phyloP scores from a whole-genome alignment of 305 asterid genomes.

The Fraxinus latifolia region DNA sequence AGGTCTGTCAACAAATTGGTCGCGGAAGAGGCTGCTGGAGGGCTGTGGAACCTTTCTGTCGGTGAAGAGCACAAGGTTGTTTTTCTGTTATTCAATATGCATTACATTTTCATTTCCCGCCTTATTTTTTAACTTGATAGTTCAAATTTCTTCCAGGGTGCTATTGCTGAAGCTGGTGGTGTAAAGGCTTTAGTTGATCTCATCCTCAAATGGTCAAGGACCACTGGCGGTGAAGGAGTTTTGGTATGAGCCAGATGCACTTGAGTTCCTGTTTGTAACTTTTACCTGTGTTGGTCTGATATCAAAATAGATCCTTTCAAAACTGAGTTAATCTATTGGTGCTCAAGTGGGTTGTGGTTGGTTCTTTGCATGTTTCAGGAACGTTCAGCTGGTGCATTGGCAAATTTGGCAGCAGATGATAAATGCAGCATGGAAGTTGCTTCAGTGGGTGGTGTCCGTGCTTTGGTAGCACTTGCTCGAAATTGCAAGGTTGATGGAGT shows the following conservation, averaged over 20 bases:
- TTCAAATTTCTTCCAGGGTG: conserved; percentile 46
- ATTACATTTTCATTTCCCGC: conserved; percentile 6
- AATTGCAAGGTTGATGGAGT: conserved; percentile 79
- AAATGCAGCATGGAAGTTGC: conserved; percentile 85
- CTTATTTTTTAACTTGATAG: conserved; percentile 22
- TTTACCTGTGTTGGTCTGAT: conserved; percentile 11
- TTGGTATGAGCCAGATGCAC: conserved; percentile 50
- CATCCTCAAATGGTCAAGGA: conserved; percentile 71
- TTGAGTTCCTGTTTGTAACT: not conserved
- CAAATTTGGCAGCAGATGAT: conserved; percentile 94
- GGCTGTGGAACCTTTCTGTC: conserved; percentile 93
- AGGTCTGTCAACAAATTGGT: conserved; percentile 77
- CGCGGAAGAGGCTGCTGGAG: conserved; percentile 98
- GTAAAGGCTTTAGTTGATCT: conserved; percentile 86
- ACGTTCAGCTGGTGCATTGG: conserved; percentile 89
- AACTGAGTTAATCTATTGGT: conserved; percentile 15
- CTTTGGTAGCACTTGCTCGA: conserved; percentile 72
- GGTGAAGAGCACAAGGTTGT: conserved; percentile 95
- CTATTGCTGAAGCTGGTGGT: conserved; percentile 89
- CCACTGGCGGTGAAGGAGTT: conserved; percentile 72
- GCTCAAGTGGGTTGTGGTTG: conserved; percentile 19
- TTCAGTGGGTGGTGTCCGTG: conserved; percentile 67
- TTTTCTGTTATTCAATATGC: not conserved
- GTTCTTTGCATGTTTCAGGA: conserved; percentile 50
- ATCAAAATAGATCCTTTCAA: not conserved